A percentile compares a stretch with the other conserved stretches of the same genome.
Evolutionary conservation across 129 eudicot genomes (phyloP).

Genomic region (Centrapalus pauciflorus): DNA sequence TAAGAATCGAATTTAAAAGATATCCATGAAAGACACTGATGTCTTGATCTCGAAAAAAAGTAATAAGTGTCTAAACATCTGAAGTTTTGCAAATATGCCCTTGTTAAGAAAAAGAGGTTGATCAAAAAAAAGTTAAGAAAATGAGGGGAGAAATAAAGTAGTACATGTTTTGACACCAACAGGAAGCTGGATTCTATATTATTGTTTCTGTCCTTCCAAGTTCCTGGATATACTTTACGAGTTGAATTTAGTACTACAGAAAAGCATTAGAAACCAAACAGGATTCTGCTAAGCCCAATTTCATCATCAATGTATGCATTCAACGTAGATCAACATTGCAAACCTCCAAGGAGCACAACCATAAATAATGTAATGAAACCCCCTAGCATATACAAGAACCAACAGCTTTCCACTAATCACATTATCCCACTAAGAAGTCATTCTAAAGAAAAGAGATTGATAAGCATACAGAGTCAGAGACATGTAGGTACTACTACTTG

Average conservation of each 20-base stretch:
- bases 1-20: not conserved
- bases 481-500: not conserved
- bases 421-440: not conserved
- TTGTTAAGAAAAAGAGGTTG: too few relatives aligned
- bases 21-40: not conserved
- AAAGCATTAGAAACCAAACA: too few relatives aligned
- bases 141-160: too few relatives aligned
- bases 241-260: too few relatives aligned
- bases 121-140: too few relatives aligned
- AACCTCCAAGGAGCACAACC: not conserved
- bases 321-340: too few relatives aligned
- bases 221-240: too few relatives aligned
- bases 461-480: not conserved
- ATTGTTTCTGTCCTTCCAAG: too few relatives aligned
- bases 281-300: not conserved
- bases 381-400: not conserved
- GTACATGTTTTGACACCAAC: not conserved
- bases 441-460: not conserved
- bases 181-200: not conserved
- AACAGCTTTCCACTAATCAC: not conserved
- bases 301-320: not conserved
- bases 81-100: too few relatives aligned
- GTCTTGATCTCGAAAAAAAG: not conserved
- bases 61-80: not conserved
- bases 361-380: not conserved